Base-by-base conservation (phyloP, 2,329 filamentous ascomycete species). In the Penicillium sp. region DNA sequence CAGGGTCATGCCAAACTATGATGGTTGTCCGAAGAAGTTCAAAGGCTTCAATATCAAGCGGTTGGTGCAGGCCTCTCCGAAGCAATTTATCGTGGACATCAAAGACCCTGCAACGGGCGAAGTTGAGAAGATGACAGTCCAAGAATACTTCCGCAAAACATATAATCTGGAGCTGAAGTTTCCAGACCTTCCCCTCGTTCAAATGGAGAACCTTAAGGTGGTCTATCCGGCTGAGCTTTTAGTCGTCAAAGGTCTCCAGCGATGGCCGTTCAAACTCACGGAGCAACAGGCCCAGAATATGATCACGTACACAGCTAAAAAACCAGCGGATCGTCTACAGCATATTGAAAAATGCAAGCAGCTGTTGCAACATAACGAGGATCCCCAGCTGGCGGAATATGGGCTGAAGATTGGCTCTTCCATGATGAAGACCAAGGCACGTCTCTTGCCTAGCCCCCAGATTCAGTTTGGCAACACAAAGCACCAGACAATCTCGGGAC, bases 251-350 rank as follows among this genome's bases (percentile, higher is more conserved):
- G 57, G 65, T 3, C 74, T 79, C 23, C 75, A 80, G 58, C 72
- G 74, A 2, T 80, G 77, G 52, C 67, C 65, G 2, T 73, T 65
- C 57, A 82, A 81, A 61, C 59, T 80, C 31, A 72, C 72, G 34
- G 76, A 79, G 37, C 54, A 56, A 0, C 72, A 94, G 66, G 95
- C 90, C 0, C 69, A 82, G 0, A 67, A 75, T 4, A 98, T 98
- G 92, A 95, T 98, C 69, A 90, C 84, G 62, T 87, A 90, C 54
- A 89, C 90, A 0, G 90, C 95, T 3, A 86, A 84, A 4, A 75
- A 82, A 1, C 92, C 92, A 0, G 59, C 61, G 0, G 60, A 79
- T 18, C 84, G 92, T n/a, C 76, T 78, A 48, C 52, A 60, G 0
- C 77, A 84, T 13, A 88, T 96, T 50, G 67, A 79, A 32, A 60